phyloP scores from a whole-genome alignment of 768 basidiomycete species.

The Tulasnella sp. region DNA sequence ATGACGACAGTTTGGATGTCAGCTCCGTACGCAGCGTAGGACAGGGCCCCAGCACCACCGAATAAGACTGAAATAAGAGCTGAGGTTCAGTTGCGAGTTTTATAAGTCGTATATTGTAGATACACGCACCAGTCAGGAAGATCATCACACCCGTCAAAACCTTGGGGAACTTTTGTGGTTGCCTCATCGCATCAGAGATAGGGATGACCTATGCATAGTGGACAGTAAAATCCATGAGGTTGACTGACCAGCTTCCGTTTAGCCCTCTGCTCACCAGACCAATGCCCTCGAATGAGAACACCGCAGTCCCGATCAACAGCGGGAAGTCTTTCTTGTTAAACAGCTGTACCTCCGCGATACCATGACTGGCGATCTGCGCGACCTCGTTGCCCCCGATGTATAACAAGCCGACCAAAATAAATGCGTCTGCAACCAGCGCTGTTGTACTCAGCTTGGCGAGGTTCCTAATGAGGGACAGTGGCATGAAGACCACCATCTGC shows the following conservation, averaged over 20 bases:
- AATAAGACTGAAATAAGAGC: constrained; percentile 48
- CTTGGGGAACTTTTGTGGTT: constrained; percentile 84
- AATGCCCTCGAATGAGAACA: constrained; percentile 97
- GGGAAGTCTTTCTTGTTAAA: constrained; percentile 90
- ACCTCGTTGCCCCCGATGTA: constrained; percentile 87
- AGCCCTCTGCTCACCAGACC: constrained; percentile 46
- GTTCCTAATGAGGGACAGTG: constrained; percentile 80
- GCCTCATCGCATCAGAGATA: constrained; percentile 93
- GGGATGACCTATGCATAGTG: constrained; percentile 59
- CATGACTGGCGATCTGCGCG: constrained; percentile 48
- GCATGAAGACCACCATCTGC: constrained; percentile 79
- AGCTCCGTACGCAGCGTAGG: constrained; percentile 80
- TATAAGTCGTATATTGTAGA: background rate
- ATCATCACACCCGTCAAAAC: constrained; percentile 87
- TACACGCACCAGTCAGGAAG: constrained; percentile 51
- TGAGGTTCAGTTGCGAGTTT: constrained; percentile 8
- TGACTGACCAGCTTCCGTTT: background rate
- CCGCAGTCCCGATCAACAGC: constrained; percentile 89
- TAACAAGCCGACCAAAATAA: constrained; percentile 79
- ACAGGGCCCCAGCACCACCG: constrained; percentile 75
- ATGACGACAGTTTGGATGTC: constrained; percentile 88
- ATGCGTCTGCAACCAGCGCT: constrained; percentile 85
- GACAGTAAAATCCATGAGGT: background rate
- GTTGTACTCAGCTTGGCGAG: constrained; percentile 90
- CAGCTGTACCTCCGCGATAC: constrained; percentile 66